Conservation (phyloP, 495 filamentous ascomycete species). For the Talaromyces thailandensis region DNA sequence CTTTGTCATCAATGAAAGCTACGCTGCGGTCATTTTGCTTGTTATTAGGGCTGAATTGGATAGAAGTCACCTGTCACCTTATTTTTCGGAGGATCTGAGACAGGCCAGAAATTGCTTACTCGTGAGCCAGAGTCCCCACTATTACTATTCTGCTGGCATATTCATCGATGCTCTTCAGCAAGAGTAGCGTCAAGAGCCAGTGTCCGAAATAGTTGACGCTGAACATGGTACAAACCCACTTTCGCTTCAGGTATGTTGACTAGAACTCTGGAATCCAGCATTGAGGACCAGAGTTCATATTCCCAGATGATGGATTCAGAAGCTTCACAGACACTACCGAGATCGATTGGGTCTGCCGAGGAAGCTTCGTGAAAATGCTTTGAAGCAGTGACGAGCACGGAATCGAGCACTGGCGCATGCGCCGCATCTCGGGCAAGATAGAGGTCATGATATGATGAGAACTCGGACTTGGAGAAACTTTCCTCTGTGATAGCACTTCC, state of each 20-base stretch:
- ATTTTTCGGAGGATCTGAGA: background rate
- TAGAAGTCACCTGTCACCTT: background rate
- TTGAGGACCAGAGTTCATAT: constrained; percentile 37
- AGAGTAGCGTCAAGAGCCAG: constrained; percentile 29
- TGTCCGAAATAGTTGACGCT: constrained; percentile 37
- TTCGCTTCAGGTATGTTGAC: constrained; percentile 16
- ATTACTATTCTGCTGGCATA: constrained; percentile 31
- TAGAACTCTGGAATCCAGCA: constrained; percentile 29
- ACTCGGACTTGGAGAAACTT: constrained; percentile 19
- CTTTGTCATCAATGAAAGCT: constrained; percentile 14
- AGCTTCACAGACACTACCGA: constrained; percentile 26
- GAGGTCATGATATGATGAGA: constrained; percentile 25
- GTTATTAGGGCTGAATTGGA: background rate
- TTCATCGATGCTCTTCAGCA: constrained; percentile 35
- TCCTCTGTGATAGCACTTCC: constrained; percentile 24
- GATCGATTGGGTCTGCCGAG: constrained; percentile 25
- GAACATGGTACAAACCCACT: constrained; percentile 35
- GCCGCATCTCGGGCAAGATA: constrained; percentile 27
- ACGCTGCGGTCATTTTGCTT: background rate
- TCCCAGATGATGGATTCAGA: constrained; percentile 14
- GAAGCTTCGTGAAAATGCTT: background rate
- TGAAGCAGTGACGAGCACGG: constrained; percentile 19
- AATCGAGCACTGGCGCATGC: background rate
- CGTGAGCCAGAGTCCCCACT: constrained; percentile 32
- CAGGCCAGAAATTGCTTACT: constrained; percentile 7